A percentile compares a stretch with the other conserved stretches of the same genome.
These are phyloP conservation scores for Penicillium sp. DNA, from an alignment of 2,329 filamentous ascomycete species.

Conservation along the genomic window DNA sequence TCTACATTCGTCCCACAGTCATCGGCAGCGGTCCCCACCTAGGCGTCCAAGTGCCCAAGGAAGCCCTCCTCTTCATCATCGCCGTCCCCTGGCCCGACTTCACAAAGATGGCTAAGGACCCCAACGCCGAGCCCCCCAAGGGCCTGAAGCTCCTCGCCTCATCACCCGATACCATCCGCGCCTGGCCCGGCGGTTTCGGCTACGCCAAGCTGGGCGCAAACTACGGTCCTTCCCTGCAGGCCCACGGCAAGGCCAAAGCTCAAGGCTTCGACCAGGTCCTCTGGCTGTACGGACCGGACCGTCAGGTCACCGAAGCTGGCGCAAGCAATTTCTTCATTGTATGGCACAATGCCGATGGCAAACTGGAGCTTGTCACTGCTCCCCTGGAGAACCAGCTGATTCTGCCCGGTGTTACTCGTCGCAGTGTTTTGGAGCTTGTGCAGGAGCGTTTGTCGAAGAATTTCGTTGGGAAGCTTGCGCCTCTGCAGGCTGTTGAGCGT, in stretches of 20 bases:
- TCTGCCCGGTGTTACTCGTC: constrained; percentile 80
- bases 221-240: constrained; percentile 79
- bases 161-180: constrained; percentile 76
- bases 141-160: constrained; percentile 70
- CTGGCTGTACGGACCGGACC: constrained; percentile 81
- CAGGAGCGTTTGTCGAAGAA: constrained; percentile 55
- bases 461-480: constrained; percentile 50
- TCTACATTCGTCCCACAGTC: constrained; percentile 83
- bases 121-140: constrained; percentile 15
- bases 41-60: constrained; percentile 72
- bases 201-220: constrained; percentile 92
- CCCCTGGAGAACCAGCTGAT: constrained; percentile 79
- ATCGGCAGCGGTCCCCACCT: constrained; percentile 79
- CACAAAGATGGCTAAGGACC: constrained; percentile 25
- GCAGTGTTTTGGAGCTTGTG: constrained; percentile 71
- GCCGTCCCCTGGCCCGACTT: constrained; percentile 45
- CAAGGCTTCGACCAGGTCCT: constrained; percentile 83
- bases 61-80: constrained; percentile 88
- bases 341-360: constrained; percentile 60
- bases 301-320: constrained; percentile 82
- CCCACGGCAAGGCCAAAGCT: constrained; percentile 68
- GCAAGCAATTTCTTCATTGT: constrained; percentile 90
- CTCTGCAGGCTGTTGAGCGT: constrained; percentile 80
- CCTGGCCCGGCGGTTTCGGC: constrained; percentile 90
- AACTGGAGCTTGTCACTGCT: constrained; percentile 72